Conservation (phyloP, 2,329 filamentous ascomycete species). For the Cercospora sp. region DNA sequence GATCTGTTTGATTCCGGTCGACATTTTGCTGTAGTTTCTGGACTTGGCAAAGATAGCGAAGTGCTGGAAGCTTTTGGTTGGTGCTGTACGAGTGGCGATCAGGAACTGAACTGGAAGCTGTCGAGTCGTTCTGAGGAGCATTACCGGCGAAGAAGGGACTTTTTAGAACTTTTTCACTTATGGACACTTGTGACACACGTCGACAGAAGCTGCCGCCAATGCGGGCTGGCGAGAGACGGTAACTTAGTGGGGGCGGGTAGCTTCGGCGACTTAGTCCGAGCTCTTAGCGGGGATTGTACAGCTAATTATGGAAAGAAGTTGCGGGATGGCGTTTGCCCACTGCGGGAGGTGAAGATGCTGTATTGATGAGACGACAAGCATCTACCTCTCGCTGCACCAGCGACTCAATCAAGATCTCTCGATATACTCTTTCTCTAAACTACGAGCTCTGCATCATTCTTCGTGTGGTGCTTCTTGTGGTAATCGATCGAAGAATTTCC, state of each 20-base stretch:
- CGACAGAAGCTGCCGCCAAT: slow-evolving; percentile 6
- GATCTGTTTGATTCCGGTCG: slow-evolving; percentile 14
- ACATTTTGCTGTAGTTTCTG: slow-evolving; percentile 5
- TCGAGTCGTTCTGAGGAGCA: slow-evolving; percentile 10
- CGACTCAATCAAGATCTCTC: background rate
- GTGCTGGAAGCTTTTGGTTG: background rate
- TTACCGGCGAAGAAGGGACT: slow-evolving; percentile 7
- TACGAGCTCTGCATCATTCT: background rate
- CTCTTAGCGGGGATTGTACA: slow-evolving; percentile 2
- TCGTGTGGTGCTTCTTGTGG: background rate
- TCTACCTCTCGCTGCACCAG: background rate
- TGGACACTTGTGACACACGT: slow-evolving; percentile 8
- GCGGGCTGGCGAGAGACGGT: background rate
- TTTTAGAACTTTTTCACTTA: slow-evolving; percentile 1
- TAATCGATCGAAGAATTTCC: background rate
- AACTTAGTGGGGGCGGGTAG: slow-evolving; percentile 13
- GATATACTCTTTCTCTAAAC: background rate
- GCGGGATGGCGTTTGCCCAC: background rate
- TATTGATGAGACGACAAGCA: background rate
- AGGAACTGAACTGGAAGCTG: slow-evolving; percentile 5
- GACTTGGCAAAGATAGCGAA: background rate
- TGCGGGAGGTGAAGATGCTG: background rate
- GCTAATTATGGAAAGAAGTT: background rate
- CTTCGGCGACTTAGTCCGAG: slow-evolving; percentile 9
- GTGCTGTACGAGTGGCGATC: slow-evolving; percentile 6